These are phyloP conservation scores for Chloris gayana DNA, from an alignment of 176 grass and related monocot genomes.

Conservation along the genomic window DNA sequence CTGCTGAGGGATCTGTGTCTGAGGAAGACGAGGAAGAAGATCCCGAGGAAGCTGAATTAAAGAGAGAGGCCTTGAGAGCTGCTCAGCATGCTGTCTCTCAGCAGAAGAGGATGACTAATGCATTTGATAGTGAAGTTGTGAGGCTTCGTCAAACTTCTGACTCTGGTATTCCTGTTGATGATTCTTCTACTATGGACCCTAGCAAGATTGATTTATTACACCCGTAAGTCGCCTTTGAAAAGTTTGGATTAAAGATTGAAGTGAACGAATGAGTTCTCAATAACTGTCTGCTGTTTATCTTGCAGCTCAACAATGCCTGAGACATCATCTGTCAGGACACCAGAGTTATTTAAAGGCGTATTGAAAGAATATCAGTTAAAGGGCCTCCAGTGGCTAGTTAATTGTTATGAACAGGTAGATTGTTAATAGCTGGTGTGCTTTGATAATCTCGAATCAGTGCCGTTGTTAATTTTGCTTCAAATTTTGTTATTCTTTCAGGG, in stretches of 20 bases:
- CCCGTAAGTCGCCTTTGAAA: conserved; percentile 72
- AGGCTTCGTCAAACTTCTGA: conserved; percentile 71
- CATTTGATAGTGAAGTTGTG: conserved; percentile 89
- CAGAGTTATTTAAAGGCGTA: conserved; percentile 90
- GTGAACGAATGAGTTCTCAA: conserved; percentile 14
- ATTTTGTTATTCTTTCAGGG: conserved; percentile 58
- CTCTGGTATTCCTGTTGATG: conserved; percentile 50
- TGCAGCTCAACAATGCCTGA: conserved; percentile 97
- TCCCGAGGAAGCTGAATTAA: conserved; percentile 88
- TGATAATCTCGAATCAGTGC: background rate
- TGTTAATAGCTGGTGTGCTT: conserved; percentile 29
- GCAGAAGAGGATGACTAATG: conserved; percentile 95
- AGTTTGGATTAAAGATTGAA: conserved; percentile 12
- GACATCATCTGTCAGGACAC: conserved; percentile 88
- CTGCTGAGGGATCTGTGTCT: conserved; percentile 55
- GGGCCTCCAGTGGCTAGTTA: conserved; percentile 98
- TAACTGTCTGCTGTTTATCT: conserved; percentile 35
- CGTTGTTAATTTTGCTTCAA: conserved; percentile 8
- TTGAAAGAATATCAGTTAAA: conserved; percentile 99
- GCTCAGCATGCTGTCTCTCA: conserved; percentile 90
- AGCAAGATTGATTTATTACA: conserved; percentile 90
- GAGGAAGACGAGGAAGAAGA: conserved; percentile 76
- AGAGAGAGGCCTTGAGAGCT: conserved; percentile 83
- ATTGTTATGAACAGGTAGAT: conserved; percentile 97
- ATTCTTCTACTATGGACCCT: conserved; percentile 58